Evolutionary conservation across 805 yeast species (phyloP), one percentile per base, ranked within the genome.

Genomic region (Lipomyces spencermartinsiae): DNA sequence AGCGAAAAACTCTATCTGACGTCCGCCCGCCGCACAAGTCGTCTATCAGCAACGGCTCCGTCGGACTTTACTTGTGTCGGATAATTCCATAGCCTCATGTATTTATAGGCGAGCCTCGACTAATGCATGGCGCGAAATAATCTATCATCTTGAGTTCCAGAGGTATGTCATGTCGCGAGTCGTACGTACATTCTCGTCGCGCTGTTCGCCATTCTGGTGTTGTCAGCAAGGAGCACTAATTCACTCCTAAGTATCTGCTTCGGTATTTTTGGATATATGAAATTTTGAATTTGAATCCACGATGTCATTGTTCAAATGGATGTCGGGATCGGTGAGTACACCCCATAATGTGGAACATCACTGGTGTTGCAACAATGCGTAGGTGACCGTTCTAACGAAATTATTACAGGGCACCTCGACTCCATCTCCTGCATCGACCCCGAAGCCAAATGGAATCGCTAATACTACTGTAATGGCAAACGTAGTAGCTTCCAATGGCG

Each of bases 271-370:
- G 49, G 22, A 43, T 43, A n/a, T 43, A 43, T n/a, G 49, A 43
- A 19, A 12, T 16, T 43, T 43, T 12, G 49, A 43, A 43, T 16
- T 43, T 43, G 49, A 43, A n/a, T 19, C 16, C 16, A 9, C 22
- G 49, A 53, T 53, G 56, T 53, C 56, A 25, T 53, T 53, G 12
- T 53, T 53, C 56, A 53, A 53, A 31, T 53, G 56, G 56, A 9
- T 53, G 34, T 53, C 56, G 31, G 56, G 29, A 10, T 53, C 56
- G 56, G 56, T 53, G 56, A 53, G 56, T 53, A 43, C 22, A 43
- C n/a, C 22, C 34, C 14, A 10, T 53, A 53, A 10, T 53, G 56
- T 14, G 56, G 33, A 53, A 9, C 22, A 9, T 7, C 16, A 53
- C 22, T 53, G 7, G 35, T 10, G 34, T n/a, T 10, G 16, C 22